Evolutionary conservation across 1,284 basidiomycete species (phyloP).

Genomic region (Cryptococcus sp.): DNA sequence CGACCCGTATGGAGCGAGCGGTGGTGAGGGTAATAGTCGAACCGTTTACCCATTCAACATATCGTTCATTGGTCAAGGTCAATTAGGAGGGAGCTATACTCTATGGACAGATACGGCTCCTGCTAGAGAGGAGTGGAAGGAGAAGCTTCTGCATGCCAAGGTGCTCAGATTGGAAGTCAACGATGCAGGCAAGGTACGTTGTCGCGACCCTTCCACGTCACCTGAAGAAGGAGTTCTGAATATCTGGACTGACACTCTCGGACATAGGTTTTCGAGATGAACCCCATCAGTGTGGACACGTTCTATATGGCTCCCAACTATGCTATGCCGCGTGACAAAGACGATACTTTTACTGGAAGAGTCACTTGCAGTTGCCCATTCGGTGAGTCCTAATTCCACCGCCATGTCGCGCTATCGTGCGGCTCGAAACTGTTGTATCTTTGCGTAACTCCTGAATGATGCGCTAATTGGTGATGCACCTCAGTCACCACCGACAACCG

Average conservation of each 20-base stretch:
- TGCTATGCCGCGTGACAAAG: constrained; percentile 60
- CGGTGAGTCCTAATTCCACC: constrained; percentile 60
- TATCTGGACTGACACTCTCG: not conserved
- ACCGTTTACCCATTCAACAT: constrained; percentile 71
- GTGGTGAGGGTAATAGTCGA: constrained; percentile 59
- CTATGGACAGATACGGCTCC: constrained; percentile 79
- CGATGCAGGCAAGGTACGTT: constrained; percentile 75
- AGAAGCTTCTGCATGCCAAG: constrained; percentile 83
- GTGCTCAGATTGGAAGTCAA: constrained; percentile 81
- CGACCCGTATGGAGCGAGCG: constrained; percentile 18
- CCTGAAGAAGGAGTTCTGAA: not conserved
- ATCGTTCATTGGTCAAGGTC: constrained; percentile 79
- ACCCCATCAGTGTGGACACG: constrained; percentile 79
- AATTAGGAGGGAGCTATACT: constrained; percentile 76
- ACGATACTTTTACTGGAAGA: constrained; percentile 75
- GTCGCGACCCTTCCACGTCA: not conserved
- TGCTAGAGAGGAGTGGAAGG: constrained; percentile 81
- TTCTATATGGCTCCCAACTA: constrained; percentile 70
- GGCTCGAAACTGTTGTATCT: not conserved
- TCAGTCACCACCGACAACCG: constrained; percentile 78
- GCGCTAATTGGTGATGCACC: constrained; percentile 3
- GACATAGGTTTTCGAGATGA: constrained; percentile 71
- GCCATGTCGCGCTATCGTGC: not conserved
- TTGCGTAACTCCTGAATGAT: not conserved
- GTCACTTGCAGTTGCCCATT: constrained; percentile 94